Percentiles rank a stretch among this genome's conserved stretches.
Evolutionary conservation across 805 yeast species (phyloP).

Genomic region (Wickerhamomyces rabaulensis): DNA sequence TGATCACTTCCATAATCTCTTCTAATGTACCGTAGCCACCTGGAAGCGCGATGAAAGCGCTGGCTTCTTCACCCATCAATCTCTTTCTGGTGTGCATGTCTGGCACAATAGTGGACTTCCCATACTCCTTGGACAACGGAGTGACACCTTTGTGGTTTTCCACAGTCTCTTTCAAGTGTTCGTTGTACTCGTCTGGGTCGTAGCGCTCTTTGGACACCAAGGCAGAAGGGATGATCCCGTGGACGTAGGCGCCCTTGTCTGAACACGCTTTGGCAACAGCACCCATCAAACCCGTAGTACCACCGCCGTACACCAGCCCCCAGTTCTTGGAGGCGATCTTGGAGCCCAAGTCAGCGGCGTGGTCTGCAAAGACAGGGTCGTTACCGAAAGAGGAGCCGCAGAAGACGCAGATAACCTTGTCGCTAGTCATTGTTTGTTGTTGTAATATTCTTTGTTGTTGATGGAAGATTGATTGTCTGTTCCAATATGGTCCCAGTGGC

Average conservation of each 20-base stretch:
- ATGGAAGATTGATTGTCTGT: not conserved
- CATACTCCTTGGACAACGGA: conserved; percentile 53
- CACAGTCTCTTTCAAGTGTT: conserved; percentile 43
- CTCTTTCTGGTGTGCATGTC: conserved; percentile 90
- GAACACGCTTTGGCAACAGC: conserved; percentile 54
- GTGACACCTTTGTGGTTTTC: conserved; percentile 63
- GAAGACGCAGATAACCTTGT: conserved; percentile 62
- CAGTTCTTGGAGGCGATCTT: conserved; percentile 52
- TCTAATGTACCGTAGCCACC: conserved; percentile 92
- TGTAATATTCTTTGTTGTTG: no score
- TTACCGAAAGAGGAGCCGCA: conserved; percentile 82
- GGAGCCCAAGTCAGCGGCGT: conserved; percentile 58
- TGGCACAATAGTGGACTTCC: conserved; percentile 72
- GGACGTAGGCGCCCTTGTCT: conserved; percentile 58
- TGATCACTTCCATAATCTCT: conserved; percentile 83
- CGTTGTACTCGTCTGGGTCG: conserved; percentile 37
- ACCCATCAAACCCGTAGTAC: conserved; percentile 83
- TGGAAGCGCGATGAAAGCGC: conserved; percentile 83
- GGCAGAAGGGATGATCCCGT: conserved; percentile 85
- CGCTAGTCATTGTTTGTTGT: conserved; percentile 1
- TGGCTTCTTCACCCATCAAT: conserved; percentile 82
- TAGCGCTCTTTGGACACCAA: conserved; percentile 65
- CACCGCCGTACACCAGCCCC: conserved; percentile 88
- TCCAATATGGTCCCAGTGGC: not conserved
- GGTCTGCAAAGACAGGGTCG: conserved; percentile 40